Evolutionary conservation across 2,329 filamentous ascomycete genomes (phyloP).

Genomic region (Fusarium equiseti): DNA sequence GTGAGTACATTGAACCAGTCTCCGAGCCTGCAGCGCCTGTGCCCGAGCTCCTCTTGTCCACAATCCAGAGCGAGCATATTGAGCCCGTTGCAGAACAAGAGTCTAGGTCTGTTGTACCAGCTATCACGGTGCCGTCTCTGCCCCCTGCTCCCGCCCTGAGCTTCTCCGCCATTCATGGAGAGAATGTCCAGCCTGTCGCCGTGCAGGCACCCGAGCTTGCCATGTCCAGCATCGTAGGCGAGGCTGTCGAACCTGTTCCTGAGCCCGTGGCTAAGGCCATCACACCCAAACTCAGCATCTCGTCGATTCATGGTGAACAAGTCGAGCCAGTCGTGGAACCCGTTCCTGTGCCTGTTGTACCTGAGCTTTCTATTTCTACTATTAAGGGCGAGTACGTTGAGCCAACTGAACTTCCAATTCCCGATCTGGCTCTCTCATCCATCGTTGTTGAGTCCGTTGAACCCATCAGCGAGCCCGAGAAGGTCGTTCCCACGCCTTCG

Average conservation of each 20-base stretch:
- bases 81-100: conserved; percentile 35
- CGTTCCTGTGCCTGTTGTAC: conserved; percentile 15
- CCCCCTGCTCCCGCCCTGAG: conserved; percentile 34
- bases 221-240: conserved; percentile 30
- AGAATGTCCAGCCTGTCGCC: conserved; percentile 35
- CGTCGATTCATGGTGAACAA: conserved; percentile 41
- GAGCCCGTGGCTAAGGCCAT: conserved; percentile 19
- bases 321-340: conserved; percentile 38
- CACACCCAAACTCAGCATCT: conserved; percentile 34
- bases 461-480: conserved; percentile 52
- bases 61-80: conserved; percentile 38
- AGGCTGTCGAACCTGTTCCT: conserved; percentile 28
- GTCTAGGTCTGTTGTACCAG: conserved; percentile 5
- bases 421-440: conserved; percentile 48
- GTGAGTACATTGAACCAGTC: conserved; percentile 45
- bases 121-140: conserved; percentile 18
- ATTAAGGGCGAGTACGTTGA: conserved; percentile 45
- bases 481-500: conserved; percentile 45
- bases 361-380: conserved; percentile 37
- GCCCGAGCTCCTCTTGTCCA: conserved; percentile 36
- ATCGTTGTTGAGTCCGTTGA: conserved; percentile 49
- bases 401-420: conserved; percentile 35
- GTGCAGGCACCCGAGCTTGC: conserved; percentile 22
- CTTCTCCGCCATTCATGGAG: conserved; percentile 42
- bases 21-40: conserved; percentile 12